Evolutionary conservation across 2,329 filamentous ascomycete genomes (phyloP).

Genomic region (Alternaria brassicicola): DNA sequence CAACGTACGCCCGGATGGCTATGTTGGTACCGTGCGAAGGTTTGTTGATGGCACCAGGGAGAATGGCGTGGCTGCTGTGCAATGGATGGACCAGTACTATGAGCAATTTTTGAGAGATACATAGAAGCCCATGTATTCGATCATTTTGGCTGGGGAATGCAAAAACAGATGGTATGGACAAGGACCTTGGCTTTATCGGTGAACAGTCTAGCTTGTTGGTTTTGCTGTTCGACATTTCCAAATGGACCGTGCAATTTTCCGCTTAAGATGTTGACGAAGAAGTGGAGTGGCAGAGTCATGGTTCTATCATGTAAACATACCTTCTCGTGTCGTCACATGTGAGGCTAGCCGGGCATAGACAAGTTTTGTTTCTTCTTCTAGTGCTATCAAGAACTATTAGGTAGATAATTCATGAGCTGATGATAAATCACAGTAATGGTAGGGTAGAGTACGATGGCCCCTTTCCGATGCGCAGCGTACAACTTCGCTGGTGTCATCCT

Average conservation of each 20-base stretch:
- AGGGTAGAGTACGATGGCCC: constrained; percentile 57
- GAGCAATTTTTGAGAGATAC: constrained; percentile 51
- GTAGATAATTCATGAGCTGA: neutral
- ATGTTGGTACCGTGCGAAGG: constrained; percentile 67
- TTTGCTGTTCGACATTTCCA: constrained; percentile 59
- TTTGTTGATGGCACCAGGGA: constrained; percentile 44
- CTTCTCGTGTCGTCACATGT: neutral
- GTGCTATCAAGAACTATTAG: neutral
- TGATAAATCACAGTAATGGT: constrained; percentile 47
- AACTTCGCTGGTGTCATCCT: constrained; percentile 60
- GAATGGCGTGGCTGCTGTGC: constrained; percentile 43
- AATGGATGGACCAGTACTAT: constrained; percentile 61
- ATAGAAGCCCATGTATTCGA: constrained; percentile 2
- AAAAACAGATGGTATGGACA: constrained; percentile 57
- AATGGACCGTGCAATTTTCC: constrained; percentile 58
- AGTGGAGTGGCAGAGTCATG: constrained; percentile 54
- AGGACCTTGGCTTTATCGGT: constrained; percentile 52
- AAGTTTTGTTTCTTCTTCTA: too few species aligned
- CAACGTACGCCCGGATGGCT: constrained; percentile 75
- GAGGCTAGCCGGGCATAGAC: too few species aligned
- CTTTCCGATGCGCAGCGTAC: constrained; percentile 57
- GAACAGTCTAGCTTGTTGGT: constrained; percentile 55
- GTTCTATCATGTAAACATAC: constrained; percentile 41
- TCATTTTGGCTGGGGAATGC: constrained; percentile 51
- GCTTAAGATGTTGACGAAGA: constrained; percentile 57